phyloP scores from a whole-genome alignment of 805 yeast genomes.

The Teunomyces gatunensis region DNA sequence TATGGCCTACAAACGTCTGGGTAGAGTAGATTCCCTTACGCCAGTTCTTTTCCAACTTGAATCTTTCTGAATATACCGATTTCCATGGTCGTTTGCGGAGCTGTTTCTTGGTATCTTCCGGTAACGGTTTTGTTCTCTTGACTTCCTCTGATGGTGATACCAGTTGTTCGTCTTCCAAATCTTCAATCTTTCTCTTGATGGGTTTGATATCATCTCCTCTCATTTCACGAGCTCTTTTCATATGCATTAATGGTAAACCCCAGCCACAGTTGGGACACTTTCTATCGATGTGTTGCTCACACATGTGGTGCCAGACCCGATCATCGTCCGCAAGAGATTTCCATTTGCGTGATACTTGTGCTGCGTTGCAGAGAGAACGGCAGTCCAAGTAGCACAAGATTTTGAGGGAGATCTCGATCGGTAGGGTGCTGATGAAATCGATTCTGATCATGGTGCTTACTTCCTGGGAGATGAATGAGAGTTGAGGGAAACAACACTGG shows the following conservation, averaged over 20 bases:
- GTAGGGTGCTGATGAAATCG: slow-evolving; percentile 83
- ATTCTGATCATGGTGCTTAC: slow-evolving; percentile 77
- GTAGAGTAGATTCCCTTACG: slow-evolving; percentile 71
- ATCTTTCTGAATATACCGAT: slow-evolving; percentile 87
- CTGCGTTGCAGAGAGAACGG: slow-evolving; percentile 88
- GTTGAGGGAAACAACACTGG: slow-evolving; percentile 93
- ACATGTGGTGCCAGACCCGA: slow-evolving; percentile 96
- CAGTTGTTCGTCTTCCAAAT: slow-evolving; percentile 8
- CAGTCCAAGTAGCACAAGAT: slow-evolving; percentile 89
- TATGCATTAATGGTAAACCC: slow-evolving; percentile 95
- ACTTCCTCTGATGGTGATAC: slow-evolving; percentile 7
- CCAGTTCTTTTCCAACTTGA: slow-evolving; percentile 92
- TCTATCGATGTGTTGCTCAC: slow-evolving; percentile 96
- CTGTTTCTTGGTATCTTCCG: slow-evolving; percentile 5
- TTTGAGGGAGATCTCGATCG: slow-evolving; percentile 80
- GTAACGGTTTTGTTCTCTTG: slow-evolving; percentile 1
- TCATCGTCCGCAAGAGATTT: slow-evolving; percentile 90
- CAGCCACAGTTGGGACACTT: slow-evolving; percentile 98
- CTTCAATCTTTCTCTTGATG: slow-evolving; percentile 15
- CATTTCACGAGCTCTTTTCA: slow-evolving; percentile 65
- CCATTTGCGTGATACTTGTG: slow-evolving; percentile 90
- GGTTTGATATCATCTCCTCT: slow-evolving; percentile 18
- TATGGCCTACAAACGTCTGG: slow-evolving; percentile 72
- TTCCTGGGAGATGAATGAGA: slow-evolving; percentile 80
- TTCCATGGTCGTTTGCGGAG: slow-evolving; percentile 80